Conservation (phyloP, 176 grass and related monocot species). For the Eremochloa ophiuroides region DNA sequence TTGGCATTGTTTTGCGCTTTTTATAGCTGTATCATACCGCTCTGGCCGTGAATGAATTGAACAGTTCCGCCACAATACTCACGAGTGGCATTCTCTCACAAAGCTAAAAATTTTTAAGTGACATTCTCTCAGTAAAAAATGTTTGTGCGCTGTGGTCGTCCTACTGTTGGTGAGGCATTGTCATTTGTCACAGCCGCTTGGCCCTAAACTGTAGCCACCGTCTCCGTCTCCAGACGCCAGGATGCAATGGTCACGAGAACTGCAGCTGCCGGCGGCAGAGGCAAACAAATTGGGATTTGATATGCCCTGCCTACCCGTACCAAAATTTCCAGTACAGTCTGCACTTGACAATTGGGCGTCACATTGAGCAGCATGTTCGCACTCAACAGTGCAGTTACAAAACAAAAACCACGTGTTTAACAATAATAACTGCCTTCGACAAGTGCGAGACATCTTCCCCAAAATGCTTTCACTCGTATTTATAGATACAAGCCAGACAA, state of each 20-base stretch:
- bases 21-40: background rate
- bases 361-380: background rate
- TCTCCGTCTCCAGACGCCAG: too few species aligned
- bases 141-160: too few species aligned
- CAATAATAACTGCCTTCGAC: background rate
- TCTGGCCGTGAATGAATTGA: background rate
- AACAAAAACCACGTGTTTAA: background rate
- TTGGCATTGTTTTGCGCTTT: background rate
- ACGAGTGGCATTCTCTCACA: too few species aligned
- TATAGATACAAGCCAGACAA: slow-evolving; percentile 19
- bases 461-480: background rate
- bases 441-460: background rate
- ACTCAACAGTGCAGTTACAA: background rate
- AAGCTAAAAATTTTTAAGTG: too few species aligned
- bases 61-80: background rate
- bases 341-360: background rate
- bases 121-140: too few species aligned
- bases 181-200: too few species aligned
- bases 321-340: background rate
- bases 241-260: too few species aligned
- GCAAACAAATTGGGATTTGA: background rate
- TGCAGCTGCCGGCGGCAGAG: background rate
- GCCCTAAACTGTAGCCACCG: too few species aligned
- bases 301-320: background rate
- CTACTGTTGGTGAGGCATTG: too few species aligned